These are phyloP conservation scores for Phoenix roebelenii DNA, from an alignment of 176 grass and related monocot species.

Conservation along the genomic window DNA sequence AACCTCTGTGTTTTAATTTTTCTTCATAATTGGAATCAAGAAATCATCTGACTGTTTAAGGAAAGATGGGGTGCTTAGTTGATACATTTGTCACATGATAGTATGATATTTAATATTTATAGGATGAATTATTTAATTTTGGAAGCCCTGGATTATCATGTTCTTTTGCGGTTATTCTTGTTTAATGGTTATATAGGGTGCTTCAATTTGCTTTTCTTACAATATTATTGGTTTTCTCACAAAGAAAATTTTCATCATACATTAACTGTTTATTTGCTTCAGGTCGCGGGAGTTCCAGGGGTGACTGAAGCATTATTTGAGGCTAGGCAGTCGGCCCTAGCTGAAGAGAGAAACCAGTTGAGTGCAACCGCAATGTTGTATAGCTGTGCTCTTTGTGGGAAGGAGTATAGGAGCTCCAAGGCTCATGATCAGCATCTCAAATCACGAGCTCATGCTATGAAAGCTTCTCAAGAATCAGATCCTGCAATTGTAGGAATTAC, in stretches of 20 bases:
- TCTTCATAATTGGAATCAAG: no score
- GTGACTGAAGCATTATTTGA: conserved; percentile 77
- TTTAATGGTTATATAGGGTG: no score
- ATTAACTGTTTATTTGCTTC: background rate
- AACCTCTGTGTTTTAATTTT: no score
- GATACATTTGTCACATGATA: no score
- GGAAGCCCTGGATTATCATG: no score
- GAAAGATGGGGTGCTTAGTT: no score
- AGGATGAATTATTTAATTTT: no score
- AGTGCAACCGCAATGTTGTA: conserved; percentile 54
- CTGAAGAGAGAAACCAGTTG: conserved; percentile 49
- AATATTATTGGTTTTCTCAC: background rate
- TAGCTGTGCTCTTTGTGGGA: conserved; percentile 83
- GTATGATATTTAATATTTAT: no score
- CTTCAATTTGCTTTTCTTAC: no score
- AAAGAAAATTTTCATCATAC: background rate
- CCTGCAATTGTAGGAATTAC: conserved; percentile 56
- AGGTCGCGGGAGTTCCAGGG: conserved; percentile 88
- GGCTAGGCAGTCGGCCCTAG: conserved; percentile 64
- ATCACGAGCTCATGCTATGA: conserved; percentile 53
- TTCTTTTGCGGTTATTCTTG: no score
- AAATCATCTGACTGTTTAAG: no score
- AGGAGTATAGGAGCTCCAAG: conserved; percentile 75
- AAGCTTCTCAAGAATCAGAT: conserved; percentile 63
- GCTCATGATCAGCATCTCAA: conserved; percentile 86